Base-by-base conservation (phyloP, 345 rosid genomes). In the Tarenaya hassleriana region DNA sequence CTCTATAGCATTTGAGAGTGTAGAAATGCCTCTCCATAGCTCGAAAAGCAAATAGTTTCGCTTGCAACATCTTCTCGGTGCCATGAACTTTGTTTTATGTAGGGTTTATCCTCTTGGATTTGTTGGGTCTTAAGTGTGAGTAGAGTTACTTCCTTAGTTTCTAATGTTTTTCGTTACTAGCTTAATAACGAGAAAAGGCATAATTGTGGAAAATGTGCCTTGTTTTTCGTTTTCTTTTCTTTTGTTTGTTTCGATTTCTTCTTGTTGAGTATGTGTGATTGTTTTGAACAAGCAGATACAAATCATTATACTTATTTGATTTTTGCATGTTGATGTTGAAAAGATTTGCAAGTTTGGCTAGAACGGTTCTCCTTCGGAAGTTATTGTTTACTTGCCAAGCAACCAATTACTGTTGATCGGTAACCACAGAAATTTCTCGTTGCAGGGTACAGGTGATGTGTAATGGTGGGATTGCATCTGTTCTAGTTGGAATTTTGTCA, bases 361-460 rank as follows among this genome's bases (percentile, higher is more conserved):
- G 42, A 41, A 20, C 32, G 33, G 16, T 16, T 34, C 31, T 43
- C 27, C 11, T 19, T 5, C 34, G 19, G 17, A 15, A 33, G 14
- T 44, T 32, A 0, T 8, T 45, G 39, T 58, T 16, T 51, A 10
- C 24, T 20, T 56, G 58, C 41, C 41, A 21, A 31, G 10, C 20
- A 19, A 16, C 55, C 16, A 6, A 16, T 52, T 68, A 29, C 6
- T 58, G n/a, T 54, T 69, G 60, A 60, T 45, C 33, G 55, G 40
- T 16, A 8, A 17, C 66, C 62, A 40, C 50, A 16, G 8, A 19
- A 39, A 66, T 60, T 52, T 41, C 50, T 69, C 21, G 33, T 71
- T 74, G 52, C 75, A 88, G 98, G 96, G 56, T 81, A 60, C 98
- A 92, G 66, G 98, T 92, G 67, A 57, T 84, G 4, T 82, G 64